Evolutionary conservation across 768 basidiomycete genomes (phyloP).

Genomic region (Tricholoma sp.): DNA sequence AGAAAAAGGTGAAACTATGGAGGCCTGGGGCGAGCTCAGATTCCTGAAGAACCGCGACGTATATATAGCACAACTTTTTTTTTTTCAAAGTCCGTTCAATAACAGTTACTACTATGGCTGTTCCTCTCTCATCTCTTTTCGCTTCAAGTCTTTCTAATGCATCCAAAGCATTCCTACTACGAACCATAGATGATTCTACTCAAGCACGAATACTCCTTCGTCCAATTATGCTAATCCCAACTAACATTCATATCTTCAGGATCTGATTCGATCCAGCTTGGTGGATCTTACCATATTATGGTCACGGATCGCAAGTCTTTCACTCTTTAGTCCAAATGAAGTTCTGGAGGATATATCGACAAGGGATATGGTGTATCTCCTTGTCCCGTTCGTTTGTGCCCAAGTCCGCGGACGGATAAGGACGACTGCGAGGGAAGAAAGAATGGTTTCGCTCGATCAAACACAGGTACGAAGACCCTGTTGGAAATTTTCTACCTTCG

Average conservation of each 20-base stretch:
- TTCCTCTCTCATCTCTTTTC: slow-evolving; percentile 37
- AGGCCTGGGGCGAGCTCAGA: neutral
- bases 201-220: slow-evolving; percentile 27
- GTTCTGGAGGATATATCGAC: slow-evolving; percentile 78
- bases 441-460: slow-evolving; percentile 50
- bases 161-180: slow-evolving; percentile 33
- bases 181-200: slow-evolving; percentile 38
- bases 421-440: slow-evolving; percentile 50
- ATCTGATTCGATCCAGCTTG: slow-evolving; percentile 50
- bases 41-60: neutral
- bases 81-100: slow-evolving; percentile 3
- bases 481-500: slow-evolving; percentile 1
- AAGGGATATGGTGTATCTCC: slow-evolving; percentile 66
- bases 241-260: slow-evolving; percentile 31
- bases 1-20: neutral
- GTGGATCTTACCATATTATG: slow-evolving; percentile 50
- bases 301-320: slow-evolving; percentile 51
- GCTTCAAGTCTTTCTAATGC: slow-evolving; percentile 29
- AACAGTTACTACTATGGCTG: slow-evolving; percentile 6
- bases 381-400: slow-evolving; percentile 62
- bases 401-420: slow-evolving; percentile 60
- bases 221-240: neutral
- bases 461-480: slow-evolving; percentile 45
- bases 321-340: slow-evolving; percentile 83
- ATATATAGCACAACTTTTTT: neutral